Evolutionary conservation across 2,329 filamentous ascomycete species (phyloP), one percentile per base, ranked within the genome.

Genomic region (Cordyceps tenuipes): DNA sequence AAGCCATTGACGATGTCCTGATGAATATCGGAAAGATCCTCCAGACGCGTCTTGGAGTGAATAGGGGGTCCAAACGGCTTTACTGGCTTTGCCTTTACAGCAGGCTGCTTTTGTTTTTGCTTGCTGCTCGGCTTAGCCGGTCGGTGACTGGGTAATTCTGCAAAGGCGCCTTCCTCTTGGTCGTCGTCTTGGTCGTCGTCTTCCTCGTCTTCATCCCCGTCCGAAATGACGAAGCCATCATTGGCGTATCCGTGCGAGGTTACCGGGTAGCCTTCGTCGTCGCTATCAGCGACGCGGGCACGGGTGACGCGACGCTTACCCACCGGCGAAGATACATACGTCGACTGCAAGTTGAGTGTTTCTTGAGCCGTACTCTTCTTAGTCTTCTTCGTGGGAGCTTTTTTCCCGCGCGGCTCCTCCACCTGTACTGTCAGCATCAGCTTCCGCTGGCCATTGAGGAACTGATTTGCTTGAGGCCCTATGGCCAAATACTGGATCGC

Each of bases 401-500:
- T 60, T 47, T 66, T 67, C 70, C 41, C 60, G 62, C 56, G 65
- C 47, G 0, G 31, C 15, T 10, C 13, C 9, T 52, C 39, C 36
- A 71, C 71, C 63, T 75, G 72, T n/a, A 77, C 70, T 6, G 72
- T 71, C 41, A 78, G 65, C 70, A 77, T 73, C 29, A 85, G 72
- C 67, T 76, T 77, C 21, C 73, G 76, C 60, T 72, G 72, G 2
- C 77, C 75, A 0, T 63, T 66, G 17, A 82, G 65, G 62, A 82
- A 84, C 7, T 69, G 63, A 12, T 68, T 63, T 4, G 79, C 76
- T 15, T 68, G 68, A 19, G 68, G 69, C 21, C 79, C 80, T 29
- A 79, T 66, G 61, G 77, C 74, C 52, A 91, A 78, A 69, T 97
- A 96, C 64, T 89, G 85, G 57, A 85, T 82, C 1, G 90, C 82